phyloP scores from a whole-genome alignment of 1,284 basidiomycete genomes.

The Leucoagaricus sp. region DNA sequence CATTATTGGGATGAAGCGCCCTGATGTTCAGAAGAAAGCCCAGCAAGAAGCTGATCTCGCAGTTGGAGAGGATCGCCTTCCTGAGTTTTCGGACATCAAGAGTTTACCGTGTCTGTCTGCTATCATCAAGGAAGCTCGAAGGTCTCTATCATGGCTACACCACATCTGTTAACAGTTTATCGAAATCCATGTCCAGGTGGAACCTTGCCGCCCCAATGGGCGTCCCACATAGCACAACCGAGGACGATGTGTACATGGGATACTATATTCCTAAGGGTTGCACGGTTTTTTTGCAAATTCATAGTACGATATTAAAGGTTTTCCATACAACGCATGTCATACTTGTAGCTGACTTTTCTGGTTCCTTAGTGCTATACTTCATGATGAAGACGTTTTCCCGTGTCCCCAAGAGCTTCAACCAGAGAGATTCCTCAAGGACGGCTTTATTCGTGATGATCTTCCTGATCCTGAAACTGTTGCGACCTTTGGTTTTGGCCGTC shows the following conservation, averaged over 20 bases:
- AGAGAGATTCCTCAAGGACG: conserved; percentile 18
- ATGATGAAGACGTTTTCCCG: conserved; percentile 19
- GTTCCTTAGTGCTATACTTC: not conserved
- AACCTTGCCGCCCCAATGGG: not conserved
- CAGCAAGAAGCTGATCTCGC: conserved; percentile 38
- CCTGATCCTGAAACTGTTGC: not conserved
- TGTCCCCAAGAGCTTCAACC: conserved; percentile 19
- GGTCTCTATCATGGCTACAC: conserved; percentile 15
- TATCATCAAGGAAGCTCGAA: conserved; percentile 32
- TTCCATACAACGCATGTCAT: not conserved
- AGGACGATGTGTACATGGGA: not conserved
- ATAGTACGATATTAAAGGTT: not conserved
- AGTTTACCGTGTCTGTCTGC: conserved; percentile 38
- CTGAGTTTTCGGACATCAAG: conserved; percentile 30
- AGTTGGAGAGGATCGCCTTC: conserved; percentile 33
- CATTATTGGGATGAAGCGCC: conserved; percentile 30
- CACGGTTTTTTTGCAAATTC: not conserved
- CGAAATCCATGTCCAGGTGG: not conserved
- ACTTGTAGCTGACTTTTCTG: not conserved
- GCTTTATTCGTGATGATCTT: not conserved
- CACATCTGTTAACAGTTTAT: not conserved
- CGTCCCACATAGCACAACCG: not conserved
- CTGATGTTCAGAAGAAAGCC: conserved; percentile 32
- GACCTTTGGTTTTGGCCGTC: conserved; percentile 5
- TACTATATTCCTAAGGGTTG: not conserved